Evolutionary conservation across 2,329 filamentous ascomycete species (phyloP).

Genomic region (Xylariaceae sp.): DNA sequence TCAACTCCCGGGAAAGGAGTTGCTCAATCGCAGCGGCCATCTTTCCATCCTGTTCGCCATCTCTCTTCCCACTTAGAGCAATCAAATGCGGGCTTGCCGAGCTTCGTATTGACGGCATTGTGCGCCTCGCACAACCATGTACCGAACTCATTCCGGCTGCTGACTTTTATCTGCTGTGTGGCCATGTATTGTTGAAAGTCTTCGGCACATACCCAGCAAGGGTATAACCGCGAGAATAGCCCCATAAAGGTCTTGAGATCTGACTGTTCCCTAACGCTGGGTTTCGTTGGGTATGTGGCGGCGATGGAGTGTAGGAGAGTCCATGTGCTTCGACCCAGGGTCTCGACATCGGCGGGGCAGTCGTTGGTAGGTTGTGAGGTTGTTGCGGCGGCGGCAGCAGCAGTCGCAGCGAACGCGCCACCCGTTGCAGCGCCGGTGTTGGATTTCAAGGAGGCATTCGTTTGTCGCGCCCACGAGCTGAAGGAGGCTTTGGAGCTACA

Average conservation of each 20-base stretch:
- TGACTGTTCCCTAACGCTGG: constrained; percentile 66
- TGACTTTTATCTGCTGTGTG: constrained; percentile 62
- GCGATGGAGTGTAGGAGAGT: constrained; percentile 90
- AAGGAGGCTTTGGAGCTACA: constrained; percentile 66
- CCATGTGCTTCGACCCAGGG: constrained; percentile 85
- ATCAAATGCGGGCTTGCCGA: constrained; percentile 90
- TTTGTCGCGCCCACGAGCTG: constrained; percentile 57
- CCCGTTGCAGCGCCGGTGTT: constrained; percentile 32
- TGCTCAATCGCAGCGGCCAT: constrained; percentile 54
- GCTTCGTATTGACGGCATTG: constrained; percentile 82
- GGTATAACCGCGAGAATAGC: constrained; percentile 83
- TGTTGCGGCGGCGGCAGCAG: constrained; percentile 32
- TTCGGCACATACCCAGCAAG: constrained; percentile 92
- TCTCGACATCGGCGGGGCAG: constrained; percentile 88
- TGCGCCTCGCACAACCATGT: constrained; percentile 82
- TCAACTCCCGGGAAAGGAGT: too few species aligned
- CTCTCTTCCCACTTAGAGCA: constrained; percentile 88
- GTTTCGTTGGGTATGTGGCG: constrained; percentile 74
- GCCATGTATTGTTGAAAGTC: constrained; percentile 84
- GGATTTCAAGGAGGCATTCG: constrained; percentile 42
- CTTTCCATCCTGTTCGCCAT: constrained; percentile 87
- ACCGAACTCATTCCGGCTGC: constrained; percentile 68
- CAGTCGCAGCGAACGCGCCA: constrained; percentile 32
- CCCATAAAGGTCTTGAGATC: constrained; percentile 77
- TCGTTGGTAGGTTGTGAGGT: constrained; percentile 49